Evolutionary conservation across 495 filamentous ascomycete species (phyloP), one percentile per base, ranked within the genome.

Genomic region (Lineolata rhizophorae): DNA sequence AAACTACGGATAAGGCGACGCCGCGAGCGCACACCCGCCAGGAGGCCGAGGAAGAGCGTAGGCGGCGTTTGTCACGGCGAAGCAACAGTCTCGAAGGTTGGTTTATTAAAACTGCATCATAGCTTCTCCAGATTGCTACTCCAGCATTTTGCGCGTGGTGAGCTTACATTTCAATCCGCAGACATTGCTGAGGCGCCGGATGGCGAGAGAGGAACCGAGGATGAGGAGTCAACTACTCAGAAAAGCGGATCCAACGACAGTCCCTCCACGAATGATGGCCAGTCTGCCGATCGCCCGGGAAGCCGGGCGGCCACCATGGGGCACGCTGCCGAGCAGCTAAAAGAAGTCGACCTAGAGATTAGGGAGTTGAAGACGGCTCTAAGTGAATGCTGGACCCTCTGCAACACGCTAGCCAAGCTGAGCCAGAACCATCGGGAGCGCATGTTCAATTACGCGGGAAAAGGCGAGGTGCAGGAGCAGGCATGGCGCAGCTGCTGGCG

Each of bases 401-500:
- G 83, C 53, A 93, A 91, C 50, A 90, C 83, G 0, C 56, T 93
- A 25, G 80, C 83, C 15, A 74, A 63, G 32, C 60, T 93, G 17
- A 90, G 82, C 53, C 80, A 74, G 13, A 76, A 76, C 36, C 80
- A 93, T 43, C 74, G 80, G 13, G 66, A 79, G 44, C 60, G 75
- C 15, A 72, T 83, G 6, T 79, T 80, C 46, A 73, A 65, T 44
- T 67, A 55, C 32, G 65, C 68, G 3, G 66, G 67, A 18, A 73
- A 70, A 14, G 70, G 71, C 16, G 73, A 78, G 31, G 63, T 70
- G 21, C 75, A 87, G 47, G 77, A 90, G 44, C 65, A 69, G 39
- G 81, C 83, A 0, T 93, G 83, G 83, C 76, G 76, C 47, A 78
- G 73, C 47, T 93, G 83, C 49, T 93, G 83, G 83, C 68, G 70